Evolutionary conservation across 1,284 basidiomycete genomes (phyloP), one percentile per base, ranked within the genome.

Genomic region (Cutaneotrichosporon cavernicola): DNA sequence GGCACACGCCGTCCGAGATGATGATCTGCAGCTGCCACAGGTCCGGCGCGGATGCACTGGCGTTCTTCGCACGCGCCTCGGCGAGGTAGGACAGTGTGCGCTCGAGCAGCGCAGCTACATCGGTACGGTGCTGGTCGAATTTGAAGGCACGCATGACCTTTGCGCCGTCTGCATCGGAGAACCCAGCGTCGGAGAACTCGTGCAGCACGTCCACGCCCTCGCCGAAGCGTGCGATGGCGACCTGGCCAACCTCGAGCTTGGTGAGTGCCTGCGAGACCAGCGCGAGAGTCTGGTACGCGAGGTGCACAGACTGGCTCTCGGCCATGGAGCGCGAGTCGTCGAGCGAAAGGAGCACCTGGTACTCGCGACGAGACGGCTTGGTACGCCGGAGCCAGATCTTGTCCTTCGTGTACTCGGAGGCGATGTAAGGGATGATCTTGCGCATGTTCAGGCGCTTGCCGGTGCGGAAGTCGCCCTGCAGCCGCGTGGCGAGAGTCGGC

Each of bases 401-500:
- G 85, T 99, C 97, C 81, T 99, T 99, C 63, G 95, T 97, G 83
- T 94, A 99, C 82, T 99, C 97, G 79, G 90, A 93, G 10, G 97
- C 97, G 71, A 99, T 96, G 83, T 97, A 99, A 2, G 92, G 89
- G 63, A 99, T 94, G 78, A 99, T 95, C 83, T 97, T 97, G 79
- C 96, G 93, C 96, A 99, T 98, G 81, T 99, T 99, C 55, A 99
- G 86, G 30, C 97, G 86, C 82, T 99, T 99, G 60, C 97, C 97
- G 0, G 92, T 97, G 53, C 96, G 90, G 81, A 97, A 99, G 82
- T 99, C 97, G 52, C 97, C 97, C 80, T 91, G 91, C 50, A 99
- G 85, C 31, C 97, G 88, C 11, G 96, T 97, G 2, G 97, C 94
- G 50, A 91, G 84, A 0, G 96, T 98, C 0, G 97, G 97, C 66